Evolutionary conservation across 148 eudicot species (phyloP).

Genomic region (Camellia sinensis): DNA sequence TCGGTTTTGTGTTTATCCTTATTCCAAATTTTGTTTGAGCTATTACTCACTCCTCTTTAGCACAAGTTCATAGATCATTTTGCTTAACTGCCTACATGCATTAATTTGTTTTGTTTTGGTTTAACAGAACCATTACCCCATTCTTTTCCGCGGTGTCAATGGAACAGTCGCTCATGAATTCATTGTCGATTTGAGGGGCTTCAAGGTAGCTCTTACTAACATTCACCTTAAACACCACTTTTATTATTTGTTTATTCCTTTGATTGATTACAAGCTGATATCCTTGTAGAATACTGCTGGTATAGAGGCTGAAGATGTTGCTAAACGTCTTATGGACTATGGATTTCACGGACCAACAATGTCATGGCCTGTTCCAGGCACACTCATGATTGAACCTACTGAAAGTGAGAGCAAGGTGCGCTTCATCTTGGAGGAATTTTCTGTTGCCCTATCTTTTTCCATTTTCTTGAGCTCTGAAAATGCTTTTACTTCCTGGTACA

Average conservation of each 20-base stretch:
- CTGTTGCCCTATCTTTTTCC: background rate
- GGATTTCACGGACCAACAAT: conserved; percentile 98
- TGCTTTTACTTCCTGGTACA: conserved; percentile 28
- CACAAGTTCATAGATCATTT: background rate
- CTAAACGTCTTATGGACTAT: conserved; percentile 96
- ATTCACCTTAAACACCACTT: background rate
- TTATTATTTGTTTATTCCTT: background rate
- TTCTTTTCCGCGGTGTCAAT: conserved; percentile 97
- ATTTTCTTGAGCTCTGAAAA: conserved; percentile 1
- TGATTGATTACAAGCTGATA: conserved; percentile 19
- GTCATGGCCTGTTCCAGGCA: conserved; percentile 99
- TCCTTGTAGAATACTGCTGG: conserved; percentile 78
- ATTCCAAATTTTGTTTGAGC: background rate
- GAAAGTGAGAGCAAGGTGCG: conserved; percentile 99
- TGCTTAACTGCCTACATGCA: background rate
- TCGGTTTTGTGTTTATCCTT: background rate
- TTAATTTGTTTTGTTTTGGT: conserved; percentile 15
- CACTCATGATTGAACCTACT: conserved; percentile 99
- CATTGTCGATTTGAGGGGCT: conserved; percentile 83
- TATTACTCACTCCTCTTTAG: background rate
- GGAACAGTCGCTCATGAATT: conserved; percentile 98
- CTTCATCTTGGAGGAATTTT: conserved; percentile 1
- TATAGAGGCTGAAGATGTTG: conserved; percentile 94
- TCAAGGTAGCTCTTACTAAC: conserved; percentile 56
- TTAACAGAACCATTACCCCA: conserved; percentile 70